phyloP scores from a whole-genome alignment of 768 basidiomycete species.

The Tephrocybe rancida region DNA sequence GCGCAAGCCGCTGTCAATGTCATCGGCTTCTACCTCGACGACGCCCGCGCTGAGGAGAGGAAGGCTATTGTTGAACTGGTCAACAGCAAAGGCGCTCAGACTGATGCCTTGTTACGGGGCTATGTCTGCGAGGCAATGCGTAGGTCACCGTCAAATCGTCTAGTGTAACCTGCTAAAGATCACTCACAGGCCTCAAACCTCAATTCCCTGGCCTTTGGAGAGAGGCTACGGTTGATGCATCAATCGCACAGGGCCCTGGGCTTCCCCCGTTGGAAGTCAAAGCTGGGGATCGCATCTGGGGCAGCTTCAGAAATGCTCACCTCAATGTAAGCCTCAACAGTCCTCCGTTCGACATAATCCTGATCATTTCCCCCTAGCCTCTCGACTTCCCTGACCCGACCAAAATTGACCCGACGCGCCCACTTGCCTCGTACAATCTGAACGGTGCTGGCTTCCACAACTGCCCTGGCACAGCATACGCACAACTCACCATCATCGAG shows the following conservation, averaged over 20 bases:
- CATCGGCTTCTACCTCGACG: conserved; percentile 56
- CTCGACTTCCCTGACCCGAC: conserved; percentile 43
- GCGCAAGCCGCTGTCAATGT: conserved; percentile 51
- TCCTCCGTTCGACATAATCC: conserved; percentile 8
- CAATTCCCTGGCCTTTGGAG: conserved; percentile 47
- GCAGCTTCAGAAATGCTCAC: conserved; percentile 45
- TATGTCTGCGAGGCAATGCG: conserved; percentile 57
- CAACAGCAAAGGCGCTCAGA: conserved; percentile 29
- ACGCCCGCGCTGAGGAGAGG: conserved; percentile 37
- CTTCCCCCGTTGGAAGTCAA: conserved; percentile 36
- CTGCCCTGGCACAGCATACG: conserved; percentile 38
- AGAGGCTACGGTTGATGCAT: conserved; percentile 30
- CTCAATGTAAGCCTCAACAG: conserved; percentile 31
- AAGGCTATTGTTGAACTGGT: conserved; percentile 39
- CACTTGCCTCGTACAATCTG: conserved; percentile 28
- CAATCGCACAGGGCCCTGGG: conserved; percentile 36
- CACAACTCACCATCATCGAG: conserved; percentile 41
- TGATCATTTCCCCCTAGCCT: conserved; percentile 27
- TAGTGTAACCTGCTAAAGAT: neutral
- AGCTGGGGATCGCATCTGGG: conserved; percentile 42
- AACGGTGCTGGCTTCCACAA: conserved; percentile 41
- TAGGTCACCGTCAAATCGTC: conserved; percentile 23
- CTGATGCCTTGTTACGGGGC: conserved; percentile 40
- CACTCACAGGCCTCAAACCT: conserved; percentile 33
- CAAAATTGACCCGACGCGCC: conserved; percentile 39